Conservation (phyloP, 225 moss, liverwort and hornwort species). For the Polytrichum commune region DNA sequence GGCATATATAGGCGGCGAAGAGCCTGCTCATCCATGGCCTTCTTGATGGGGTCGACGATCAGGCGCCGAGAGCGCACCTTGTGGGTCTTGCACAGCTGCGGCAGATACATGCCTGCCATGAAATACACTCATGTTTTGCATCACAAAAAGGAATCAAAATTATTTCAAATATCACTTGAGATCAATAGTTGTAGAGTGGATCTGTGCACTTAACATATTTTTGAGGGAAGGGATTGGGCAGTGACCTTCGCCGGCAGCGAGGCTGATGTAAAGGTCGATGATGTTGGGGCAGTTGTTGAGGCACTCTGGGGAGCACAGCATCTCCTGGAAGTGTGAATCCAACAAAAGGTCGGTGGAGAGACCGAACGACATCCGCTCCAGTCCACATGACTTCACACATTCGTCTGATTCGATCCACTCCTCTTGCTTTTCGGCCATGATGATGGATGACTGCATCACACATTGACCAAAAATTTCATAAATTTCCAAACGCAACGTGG, state of each 20-base stretch:
- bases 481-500: neutral
- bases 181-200: too few species aligned
- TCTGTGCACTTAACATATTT: neutral
- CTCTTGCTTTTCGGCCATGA: slow-evolving; percentile 62
- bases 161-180: neutral
- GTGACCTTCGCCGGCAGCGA: slow-evolving; percentile 88
- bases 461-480: neutral
- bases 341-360: slow-evolving; percentile 77
- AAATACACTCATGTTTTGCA: neutral
- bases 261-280: slow-evolving; percentile 80
- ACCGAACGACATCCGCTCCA: slow-evolving; percentile 79
- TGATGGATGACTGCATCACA: slow-evolving; percentile 64
- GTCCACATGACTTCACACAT: slow-evolving; percentile 77
- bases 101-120: slow-evolving; percentile 75
- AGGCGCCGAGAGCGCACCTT: slow-evolving; percentile 54
- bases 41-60: slow-evolving; percentile 62
- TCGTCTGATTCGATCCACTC: slow-evolving; percentile 97
- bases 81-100: slow-evolving; percentile 61
- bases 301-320: slow-evolving; percentile 84
- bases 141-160: neutral
- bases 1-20: slow-evolving; percentile 15
- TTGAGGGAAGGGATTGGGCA: neutral
- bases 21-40: slow-evolving; percentile 42
- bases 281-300: slow-evolving; percentile 93
- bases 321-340: slow-evolving; percentile 64